A percentile compares a stretch with the other conserved stretches of the same genome.
phyloP scores from a whole-genome alignment of 768 basidiomycete genomes.

The Leucosporidium scottii region DNA sequence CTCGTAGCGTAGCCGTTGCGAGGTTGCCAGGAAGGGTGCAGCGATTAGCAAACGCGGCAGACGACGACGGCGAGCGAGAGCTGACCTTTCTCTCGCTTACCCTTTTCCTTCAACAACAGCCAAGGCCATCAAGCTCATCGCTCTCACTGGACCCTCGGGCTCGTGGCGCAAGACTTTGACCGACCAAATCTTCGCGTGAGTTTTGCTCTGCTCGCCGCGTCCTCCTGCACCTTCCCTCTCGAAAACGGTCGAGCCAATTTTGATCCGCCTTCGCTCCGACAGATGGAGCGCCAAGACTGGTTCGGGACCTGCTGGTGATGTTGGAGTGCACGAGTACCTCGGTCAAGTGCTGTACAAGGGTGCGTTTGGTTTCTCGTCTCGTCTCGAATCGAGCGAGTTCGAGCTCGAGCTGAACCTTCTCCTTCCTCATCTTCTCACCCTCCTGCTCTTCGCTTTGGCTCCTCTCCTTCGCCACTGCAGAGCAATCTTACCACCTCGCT shows the following conservation, averaged over 20 bases:
- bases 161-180: constrained; percentile 86
- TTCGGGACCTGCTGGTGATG: constrained; percentile 77
- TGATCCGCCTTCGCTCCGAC: constrained; percentile 23
- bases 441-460: too few relatives aligned
- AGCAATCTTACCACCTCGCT: constrained; percentile 64
- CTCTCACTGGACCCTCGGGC: constrained; percentile 67
- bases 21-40: background rate
- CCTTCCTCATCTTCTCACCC: constrained; percentile 6
- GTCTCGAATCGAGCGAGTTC: too few relatives aligned
- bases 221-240: too few relatives aligned
- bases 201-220: constrained; percentile 27
- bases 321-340: constrained; percentile 76
- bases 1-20: constrained; percentile 72
- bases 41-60: too few relatives aligned
- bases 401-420: background rate
- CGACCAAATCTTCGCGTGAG: constrained; percentile 74
- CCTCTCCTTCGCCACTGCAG: constrained; percentile 47
- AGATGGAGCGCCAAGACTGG: constrained; percentile 83
- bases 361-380: constrained; percentile 37
- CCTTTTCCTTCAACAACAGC: constrained; percentile 4
- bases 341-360: constrained; percentile 83
- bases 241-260: too few relatives aligned
- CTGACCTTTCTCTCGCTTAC: background rate
- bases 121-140: constrained; percentile 75
- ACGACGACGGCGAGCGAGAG: too few relatives aligned